A percentile compares a stretch with the other conserved stretches of the same genome.
Conservation (phyloP, 352 stramenopile genomes). For the Globisporangium recalcitrans region DNA sequence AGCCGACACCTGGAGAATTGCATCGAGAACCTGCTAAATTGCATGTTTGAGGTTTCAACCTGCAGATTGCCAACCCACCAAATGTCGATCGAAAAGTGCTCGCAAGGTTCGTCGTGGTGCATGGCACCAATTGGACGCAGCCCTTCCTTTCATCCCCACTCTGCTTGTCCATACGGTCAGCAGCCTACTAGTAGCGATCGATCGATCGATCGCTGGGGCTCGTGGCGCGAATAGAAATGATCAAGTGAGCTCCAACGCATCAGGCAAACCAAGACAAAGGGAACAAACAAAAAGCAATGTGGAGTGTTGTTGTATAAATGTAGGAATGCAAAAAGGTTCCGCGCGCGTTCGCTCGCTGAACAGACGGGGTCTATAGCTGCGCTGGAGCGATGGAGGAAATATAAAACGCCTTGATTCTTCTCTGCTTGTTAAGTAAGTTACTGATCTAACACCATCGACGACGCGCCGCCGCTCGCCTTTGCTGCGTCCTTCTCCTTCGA, state of each 20-base stretch:
- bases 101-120: neutral
- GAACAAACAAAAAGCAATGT: no score
- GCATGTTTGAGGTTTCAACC: neutral
- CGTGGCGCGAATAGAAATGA: no score
- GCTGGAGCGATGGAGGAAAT: neutral
- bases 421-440: slow-evolving; percentile 57
- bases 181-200: no score
- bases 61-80: neutral
- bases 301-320: no score
- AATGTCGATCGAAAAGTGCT: neutral
- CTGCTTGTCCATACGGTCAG: neutral
- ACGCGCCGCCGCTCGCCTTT: slow-evolving; percentile 41
- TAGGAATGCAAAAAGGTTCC: neutral
- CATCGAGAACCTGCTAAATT: neutral
- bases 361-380: neutral
- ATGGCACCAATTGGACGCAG: neutral
- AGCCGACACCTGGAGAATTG: slow-evolving; percentile 5
- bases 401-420: slow-evolving; percentile 18
- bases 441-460: slow-evolving; percentile 85
- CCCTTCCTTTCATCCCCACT: no score
- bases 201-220: no score
- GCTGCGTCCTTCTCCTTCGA: slow-evolving; percentile 63
- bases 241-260: no score
- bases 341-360: neutral
- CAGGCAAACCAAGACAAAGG: neutral